Evolutionary conservation across 352 stramenopile species (phyloP).

Genomic region (Phytophthora meadii): DNA sequence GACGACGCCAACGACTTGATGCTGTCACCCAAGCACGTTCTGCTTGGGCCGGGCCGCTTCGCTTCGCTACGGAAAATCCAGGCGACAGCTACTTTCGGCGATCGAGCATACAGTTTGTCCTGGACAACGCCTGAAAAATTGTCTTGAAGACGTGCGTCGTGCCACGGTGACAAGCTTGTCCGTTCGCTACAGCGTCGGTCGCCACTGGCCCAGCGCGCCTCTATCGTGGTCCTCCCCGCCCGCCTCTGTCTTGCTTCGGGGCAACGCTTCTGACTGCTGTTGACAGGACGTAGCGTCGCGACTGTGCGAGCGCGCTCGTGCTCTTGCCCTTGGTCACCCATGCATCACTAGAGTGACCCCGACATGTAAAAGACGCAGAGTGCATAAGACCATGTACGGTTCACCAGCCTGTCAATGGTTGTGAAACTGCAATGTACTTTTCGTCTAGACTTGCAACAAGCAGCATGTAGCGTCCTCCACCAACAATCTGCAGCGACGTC

Average conservation of each 20-base stretch:
- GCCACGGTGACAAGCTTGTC: constrained; percentile 11
- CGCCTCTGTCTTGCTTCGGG: constrained; percentile 23
- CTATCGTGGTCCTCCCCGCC: constrained; percentile 28
- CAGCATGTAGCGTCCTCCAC: neutral
- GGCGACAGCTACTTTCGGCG: constrained; percentile 29
- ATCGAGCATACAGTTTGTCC: constrained; percentile 25
- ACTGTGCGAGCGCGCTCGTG: constrained; percentile 22
- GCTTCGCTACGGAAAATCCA: constrained; percentile 34
- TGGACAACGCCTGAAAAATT: constrained; percentile 30
- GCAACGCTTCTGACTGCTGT: constrained; percentile 41
- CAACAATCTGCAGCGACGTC: neutral
- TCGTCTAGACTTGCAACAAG: neutral
- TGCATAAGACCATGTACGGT: constrained; percentile 33
- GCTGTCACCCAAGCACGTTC: constrained; percentile 1
- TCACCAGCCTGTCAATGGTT: constrained; percentile 22
- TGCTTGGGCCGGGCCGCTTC: constrained; percentile 8
- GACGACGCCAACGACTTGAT: neutral
- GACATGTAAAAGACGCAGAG: constrained; percentile 28
- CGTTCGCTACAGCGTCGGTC: constrained; percentile 5
- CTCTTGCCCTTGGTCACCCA: constrained; percentile 24
- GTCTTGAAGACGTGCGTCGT: constrained; percentile 16
- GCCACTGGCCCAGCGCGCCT: constrained; percentile 1
- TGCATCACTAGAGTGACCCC: constrained; percentile 17
- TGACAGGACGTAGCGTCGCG: constrained; percentile 41
- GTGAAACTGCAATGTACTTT: constrained; percentile 13